Conservation (phyloP, 192 early-diverging fungal genomes). For the Dimargaris cristalligena region DNA sequence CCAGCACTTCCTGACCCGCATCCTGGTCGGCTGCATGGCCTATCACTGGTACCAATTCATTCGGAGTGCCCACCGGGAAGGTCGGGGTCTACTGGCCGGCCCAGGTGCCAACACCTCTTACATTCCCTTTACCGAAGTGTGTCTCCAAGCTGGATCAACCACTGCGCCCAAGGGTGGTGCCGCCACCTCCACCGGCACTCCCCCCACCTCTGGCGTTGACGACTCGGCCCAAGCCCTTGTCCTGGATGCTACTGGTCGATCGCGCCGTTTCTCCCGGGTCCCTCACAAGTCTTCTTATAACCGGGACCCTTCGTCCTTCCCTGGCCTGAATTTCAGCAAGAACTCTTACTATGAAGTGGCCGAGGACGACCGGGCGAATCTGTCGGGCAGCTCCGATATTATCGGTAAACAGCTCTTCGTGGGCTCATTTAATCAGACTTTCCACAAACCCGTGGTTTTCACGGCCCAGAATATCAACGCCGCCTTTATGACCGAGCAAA, state of each 20-base stretch:
- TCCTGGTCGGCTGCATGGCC: conserved; percentile 72
- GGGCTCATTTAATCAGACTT: conserved; percentile 27
- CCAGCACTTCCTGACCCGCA: conserved; percentile 65
- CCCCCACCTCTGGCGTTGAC: conserved; percentile 14
- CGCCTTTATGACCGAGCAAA: conserved; percentile 1
- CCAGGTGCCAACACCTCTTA: conserved; percentile 19
- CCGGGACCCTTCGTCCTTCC: conserved; percentile 13
- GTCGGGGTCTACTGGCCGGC: conserved; percentile 25
- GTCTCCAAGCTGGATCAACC: too few relatives aligned
- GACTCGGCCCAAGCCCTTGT: too few relatives aligned
- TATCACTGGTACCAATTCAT: conserved; percentile 63
- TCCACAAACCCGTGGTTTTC: conserved; percentile 15
- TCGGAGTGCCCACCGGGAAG: not conserved
- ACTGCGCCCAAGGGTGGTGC: not conserved
- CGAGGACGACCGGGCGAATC: conserved; percentile 41
- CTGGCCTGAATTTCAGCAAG: conserved; percentile 19
- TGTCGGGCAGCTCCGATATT: not conserved
- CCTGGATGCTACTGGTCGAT: conserved; percentile 9
- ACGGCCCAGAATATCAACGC: conserved; percentile 12
- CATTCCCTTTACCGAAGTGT: conserved; percentile 18
- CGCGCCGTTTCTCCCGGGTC: conserved; percentile 8
- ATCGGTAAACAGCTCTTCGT: conserved; percentile 7
- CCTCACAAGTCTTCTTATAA: conserved; percentile 15
- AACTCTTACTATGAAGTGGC: conserved; percentile 18
- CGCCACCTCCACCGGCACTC: conserved; percentile 4